These are phyloP conservation scores for Verruconis gallopava DNA, from an alignment of 2,329 filamentous ascomycete genomes.

Conservation along the genomic window DNA sequence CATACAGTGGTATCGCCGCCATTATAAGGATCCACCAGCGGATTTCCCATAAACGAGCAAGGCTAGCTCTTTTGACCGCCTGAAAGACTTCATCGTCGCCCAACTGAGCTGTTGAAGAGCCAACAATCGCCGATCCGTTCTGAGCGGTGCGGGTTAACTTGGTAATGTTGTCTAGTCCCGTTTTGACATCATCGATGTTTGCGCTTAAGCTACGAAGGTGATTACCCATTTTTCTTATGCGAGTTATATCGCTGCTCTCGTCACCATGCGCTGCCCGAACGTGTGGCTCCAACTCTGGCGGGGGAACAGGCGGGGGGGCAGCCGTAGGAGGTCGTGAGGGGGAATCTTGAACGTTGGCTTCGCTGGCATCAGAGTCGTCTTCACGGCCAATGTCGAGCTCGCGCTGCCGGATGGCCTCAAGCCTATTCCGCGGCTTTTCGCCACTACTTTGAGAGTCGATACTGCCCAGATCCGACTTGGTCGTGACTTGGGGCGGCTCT, in stretches of 20 bases:
- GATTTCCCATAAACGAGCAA: background rate
- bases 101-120: background rate
- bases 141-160: conserved; percentile 5
- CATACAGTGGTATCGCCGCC: conserved; percentile 4
- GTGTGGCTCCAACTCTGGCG: background rate
- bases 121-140: conserved; percentile 3
- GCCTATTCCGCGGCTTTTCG: background rate
- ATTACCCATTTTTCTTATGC: background rate
- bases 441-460: background rate
- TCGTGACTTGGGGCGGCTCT: background rate
- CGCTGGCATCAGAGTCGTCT: background rate
- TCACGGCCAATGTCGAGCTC: background rate
- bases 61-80: background rate
- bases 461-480: background rate
- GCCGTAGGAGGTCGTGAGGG: background rate
- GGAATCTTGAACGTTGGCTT: background rate
- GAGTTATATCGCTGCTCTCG: background rate
- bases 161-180: background rate
- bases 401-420: background rate
- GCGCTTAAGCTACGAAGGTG: background rate
- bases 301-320: background rate
- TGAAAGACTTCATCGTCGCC: background rate
- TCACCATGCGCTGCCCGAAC: background rate
- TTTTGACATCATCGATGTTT: background rate
- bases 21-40: conserved; percentile 5